phyloP scores from a whole-genome alignment of 108 stramenopile species.

The Skeletonema costatum region DNA sequence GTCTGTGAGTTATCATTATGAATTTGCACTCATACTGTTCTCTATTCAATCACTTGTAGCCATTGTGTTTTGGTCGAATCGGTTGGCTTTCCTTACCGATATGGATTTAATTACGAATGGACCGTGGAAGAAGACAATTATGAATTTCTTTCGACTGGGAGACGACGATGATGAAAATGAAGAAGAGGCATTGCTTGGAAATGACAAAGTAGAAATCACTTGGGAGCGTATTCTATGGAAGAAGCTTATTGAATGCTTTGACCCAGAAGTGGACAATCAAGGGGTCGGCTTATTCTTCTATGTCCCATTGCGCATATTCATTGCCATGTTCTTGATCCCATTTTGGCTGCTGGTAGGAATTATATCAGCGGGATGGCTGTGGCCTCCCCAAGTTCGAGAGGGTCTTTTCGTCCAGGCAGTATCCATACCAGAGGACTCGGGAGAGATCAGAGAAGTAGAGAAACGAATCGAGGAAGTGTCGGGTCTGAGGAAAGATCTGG shows the following conservation, averaged over 20 bases:
- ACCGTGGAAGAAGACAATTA: slow-evolving; percentile 33
- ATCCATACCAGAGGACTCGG: slow-evolving; percentile 57
- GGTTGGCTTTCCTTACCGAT: slow-evolving; percentile 83
- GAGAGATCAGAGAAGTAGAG: slow-evolving; percentile 51
- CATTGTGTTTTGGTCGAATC: slow-evolving; percentile 87
- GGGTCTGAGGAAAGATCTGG: slow-evolving; percentile 56
- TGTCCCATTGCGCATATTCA: slow-evolving; percentile 49
- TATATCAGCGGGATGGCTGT: slow-evolving; percentile 70
- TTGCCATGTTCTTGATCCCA: slow-evolving; percentile 69
- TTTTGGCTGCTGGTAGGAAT: slow-evolving; percentile 78
- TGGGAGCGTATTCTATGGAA: slow-evolving; percentile 58
- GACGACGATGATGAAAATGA: slow-evolving; percentile 25
- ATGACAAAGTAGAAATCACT: slow-evolving; percentile 16
- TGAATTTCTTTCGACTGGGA: slow-evolving; percentile 24
- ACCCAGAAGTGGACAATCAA: slow-evolving; percentile 59
- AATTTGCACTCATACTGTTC: neutral
- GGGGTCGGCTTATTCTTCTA: slow-evolving; percentile 61
- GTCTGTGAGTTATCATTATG: neutral
- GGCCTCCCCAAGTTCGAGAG: slow-evolving; percentile 89
- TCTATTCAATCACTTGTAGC: slow-evolving; percentile 13
- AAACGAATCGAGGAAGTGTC: slow-evolving; percentile 58
- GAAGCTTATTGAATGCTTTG: slow-evolving; percentile 65
- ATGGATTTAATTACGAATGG: slow-evolving; percentile 54
- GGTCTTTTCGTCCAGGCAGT: slow-evolving; percentile 78
- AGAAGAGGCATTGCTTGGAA: neutral